Evolutionary conservation across 768 basidiomycete species (phyloP), one percentile per base, ranked within the genome.

Genomic region (Hypholoma fasciculare): DNA sequence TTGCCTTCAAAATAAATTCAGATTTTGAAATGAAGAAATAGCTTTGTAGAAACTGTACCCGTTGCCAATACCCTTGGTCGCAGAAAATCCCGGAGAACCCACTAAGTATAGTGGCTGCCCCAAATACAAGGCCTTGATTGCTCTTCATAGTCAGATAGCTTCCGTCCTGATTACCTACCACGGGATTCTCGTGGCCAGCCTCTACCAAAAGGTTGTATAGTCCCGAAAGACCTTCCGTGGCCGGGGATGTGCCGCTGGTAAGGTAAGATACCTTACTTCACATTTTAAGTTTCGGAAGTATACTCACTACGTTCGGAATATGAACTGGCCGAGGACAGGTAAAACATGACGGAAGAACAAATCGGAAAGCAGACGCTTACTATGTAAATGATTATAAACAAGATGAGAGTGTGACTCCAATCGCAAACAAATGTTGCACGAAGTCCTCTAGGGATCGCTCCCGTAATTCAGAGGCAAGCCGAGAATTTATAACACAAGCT

Each of bases 131-230:
- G 6, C 74, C 78, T 56, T 77, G 73, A 43, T 78, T 74, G 14
- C 81, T 82, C 61, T 82, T 82, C 78, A 86, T 80, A 0, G 84
- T 85, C 36, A 84, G 58, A 61, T 84, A 85, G 52, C 79, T 81
- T 5, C 84, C 82, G 14, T 75, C 71, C 43, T 74, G 61, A 60
- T 83, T 85, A 7, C 84, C 82, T 0, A 58, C 59, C 0, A 85
- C 82, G 0, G 84, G 83, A 1, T 69, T 67, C n/a, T 76, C 73
- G 2, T 67, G 54, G 1, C 74, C 77, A 3, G 84, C 84, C 30
- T 74, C 67, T 2, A 76, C 69, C 0, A 86, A 73, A 20, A 86
- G 70, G 50, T 79, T 74, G 62, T 82, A 84, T 50, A 82, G 55
- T 12, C 70, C 67, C 19, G 72, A 71, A 7, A 78, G 63, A 9